These are phyloP conservation scores for Cornus kousa DNA, from an alignment of 148 eudicot species.

Conservation along the genomic window DNA sequence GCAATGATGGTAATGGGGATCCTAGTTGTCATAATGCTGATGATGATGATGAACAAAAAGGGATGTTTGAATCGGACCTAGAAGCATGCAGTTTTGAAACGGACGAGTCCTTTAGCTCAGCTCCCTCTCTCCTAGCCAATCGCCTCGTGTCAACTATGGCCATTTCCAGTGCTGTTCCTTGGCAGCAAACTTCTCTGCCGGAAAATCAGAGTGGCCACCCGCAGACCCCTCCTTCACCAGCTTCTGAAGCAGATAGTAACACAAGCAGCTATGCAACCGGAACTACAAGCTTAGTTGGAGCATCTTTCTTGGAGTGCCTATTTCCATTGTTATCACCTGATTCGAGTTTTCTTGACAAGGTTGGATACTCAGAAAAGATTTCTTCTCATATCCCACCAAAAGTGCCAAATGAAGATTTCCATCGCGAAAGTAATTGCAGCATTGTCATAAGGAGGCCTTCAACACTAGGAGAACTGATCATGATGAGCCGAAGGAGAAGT, in stretches of 20 bases:
- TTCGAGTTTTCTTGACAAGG: slow-evolving; percentile 32
- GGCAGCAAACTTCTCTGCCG: slow-evolving; percentile 18
- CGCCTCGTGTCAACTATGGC: slow-evolving; percentile 19
- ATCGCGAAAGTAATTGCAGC: slow-evolving; percentile 30
- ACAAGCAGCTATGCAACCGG: slow-evolving; percentile 46
- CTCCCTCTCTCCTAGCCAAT: slow-evolving; percentile 47
- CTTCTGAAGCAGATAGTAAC: slow-evolving; percentile 35
- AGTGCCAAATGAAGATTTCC: slow-evolving; percentile 20
- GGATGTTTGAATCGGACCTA: slow-evolving; percentile 39
- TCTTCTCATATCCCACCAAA: slow-evolving; percentile 18
- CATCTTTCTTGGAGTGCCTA: slow-evolving; percentile 67
- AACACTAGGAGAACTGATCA: slow-evolving; percentile 81
- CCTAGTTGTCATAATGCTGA: slow-evolving; percentile 17
- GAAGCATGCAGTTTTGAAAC: slow-evolving; percentile 34
- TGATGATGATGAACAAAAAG: slow-evolving; percentile 30
- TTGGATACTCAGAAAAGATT: slow-evolving; percentile 20
- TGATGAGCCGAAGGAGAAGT: slow-evolving; percentile 78
- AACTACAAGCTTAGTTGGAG: slow-evolving; percentile 52
- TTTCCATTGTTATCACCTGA: slow-evolving; percentile 62
- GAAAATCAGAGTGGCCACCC: slow-evolving; percentile 14
- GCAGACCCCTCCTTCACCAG: slow-evolving; percentile 46
- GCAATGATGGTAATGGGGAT: slow-evolving; percentile 9
- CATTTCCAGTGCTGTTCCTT: slow-evolving; percentile 31
- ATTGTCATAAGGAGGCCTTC: slow-evolving; percentile 45
- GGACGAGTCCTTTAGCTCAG: slow-evolving; percentile 43